Evolutionary conservation across 2,329 filamentous ascomycete genomes (phyloP).

Genomic region (Epichloe baconii): DNA sequence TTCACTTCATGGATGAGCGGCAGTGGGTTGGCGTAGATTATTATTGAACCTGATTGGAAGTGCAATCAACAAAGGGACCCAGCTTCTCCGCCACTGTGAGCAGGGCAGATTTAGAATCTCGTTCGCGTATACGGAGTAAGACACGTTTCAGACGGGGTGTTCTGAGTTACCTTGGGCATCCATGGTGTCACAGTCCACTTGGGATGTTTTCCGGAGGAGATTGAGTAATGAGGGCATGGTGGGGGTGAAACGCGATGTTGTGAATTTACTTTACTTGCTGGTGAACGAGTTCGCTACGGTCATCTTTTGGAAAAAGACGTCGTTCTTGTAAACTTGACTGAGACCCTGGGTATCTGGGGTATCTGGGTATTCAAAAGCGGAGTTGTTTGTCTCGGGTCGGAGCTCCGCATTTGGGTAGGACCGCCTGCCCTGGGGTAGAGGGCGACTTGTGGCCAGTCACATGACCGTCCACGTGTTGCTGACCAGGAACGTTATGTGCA

Average conservation of each 20-base stretch:
- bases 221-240: constrained; percentile 16
- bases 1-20: too few relatives aligned
- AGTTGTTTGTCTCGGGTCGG: neutral
- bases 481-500: neutral
- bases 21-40: neutral
- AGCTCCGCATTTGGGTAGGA: neutral
- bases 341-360: too few relatives aligned
- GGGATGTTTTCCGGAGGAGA: constrained; percentile 15
- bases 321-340: too few relatives aligned
- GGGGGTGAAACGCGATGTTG: too few relatives aligned
- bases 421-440: neutral
- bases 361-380: too few relatives aligned
- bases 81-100: constrained; percentile 10
- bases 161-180: constrained; percentile 17
- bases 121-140: neutral
- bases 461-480: constrained; percentile 3
- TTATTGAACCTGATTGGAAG: constrained; percentile 20
- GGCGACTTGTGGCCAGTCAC: neutral
- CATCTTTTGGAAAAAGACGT: too few relatives aligned
- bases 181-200: constrained; percentile 24
- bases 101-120: constrained; percentile 5
- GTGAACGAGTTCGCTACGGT: too few relatives aligned
- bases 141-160: neutral
- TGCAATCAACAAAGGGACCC: constrained; percentile 23
- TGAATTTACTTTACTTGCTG: too few relatives aligned